These are phyloP conservation scores for Exophiala spinifera DNA, from an alignment of 2,329 filamentous ascomycete genomes.

Conservation along the genomic window DNA sequence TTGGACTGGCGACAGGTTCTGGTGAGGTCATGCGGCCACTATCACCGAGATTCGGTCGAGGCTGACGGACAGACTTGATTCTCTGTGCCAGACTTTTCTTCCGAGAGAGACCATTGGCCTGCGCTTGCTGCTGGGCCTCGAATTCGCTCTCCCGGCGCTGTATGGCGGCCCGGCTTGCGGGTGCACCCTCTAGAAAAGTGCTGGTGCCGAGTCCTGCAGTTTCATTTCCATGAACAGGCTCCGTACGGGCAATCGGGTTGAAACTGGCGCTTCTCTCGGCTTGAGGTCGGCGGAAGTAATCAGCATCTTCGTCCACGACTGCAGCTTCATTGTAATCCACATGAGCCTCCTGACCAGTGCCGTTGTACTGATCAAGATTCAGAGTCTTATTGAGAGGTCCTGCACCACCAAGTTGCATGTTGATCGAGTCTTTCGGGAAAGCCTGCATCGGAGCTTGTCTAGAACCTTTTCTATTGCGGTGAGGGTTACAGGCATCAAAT, in stretches of 20 bases:
- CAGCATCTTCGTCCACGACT: slow-evolving; percentile 33
- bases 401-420: slow-evolving; percentile 85
- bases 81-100: slow-evolving; percentile 96
- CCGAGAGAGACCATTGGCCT: slow-evolving; percentile 63
- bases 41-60: slow-evolving; percentile 57
- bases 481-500: slow-evolving; percentile 92
- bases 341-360: slow-evolving; percentile 80
- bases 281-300: slow-evolving; percentile 33
- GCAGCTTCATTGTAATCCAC: slow-evolving; percentile 65
- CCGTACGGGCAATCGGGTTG: slow-evolving; percentile 64
- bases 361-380: slow-evolving; percentile 85
- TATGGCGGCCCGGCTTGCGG: slow-evolving; percentile 76
- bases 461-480: slow-evolving; percentile 82
- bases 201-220: slow-evolving; percentile 83
- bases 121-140: slow-evolving; percentile 48
- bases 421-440: slow-evolving; percentile 86
- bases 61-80: slow-evolving; percentile 61
- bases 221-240: slow-evolving; percentile 79
- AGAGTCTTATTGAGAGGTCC: slow-evolving; percentile 79
- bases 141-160: slow-evolving; percentile 70
- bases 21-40: slow-evolving; percentile 59
- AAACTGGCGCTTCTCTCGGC: slow-evolving; percentile 50
- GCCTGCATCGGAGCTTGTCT: slow-evolving; percentile 91
- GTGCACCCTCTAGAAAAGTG: slow-evolving; percentile 91
- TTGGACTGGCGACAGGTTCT: slow-evolving; percentile 39